These are phyloP conservation scores for Xerocomellus dryophilus DNA, from an alignment of 768 basidiomycete species.

Conservation along the genomic window DNA sequence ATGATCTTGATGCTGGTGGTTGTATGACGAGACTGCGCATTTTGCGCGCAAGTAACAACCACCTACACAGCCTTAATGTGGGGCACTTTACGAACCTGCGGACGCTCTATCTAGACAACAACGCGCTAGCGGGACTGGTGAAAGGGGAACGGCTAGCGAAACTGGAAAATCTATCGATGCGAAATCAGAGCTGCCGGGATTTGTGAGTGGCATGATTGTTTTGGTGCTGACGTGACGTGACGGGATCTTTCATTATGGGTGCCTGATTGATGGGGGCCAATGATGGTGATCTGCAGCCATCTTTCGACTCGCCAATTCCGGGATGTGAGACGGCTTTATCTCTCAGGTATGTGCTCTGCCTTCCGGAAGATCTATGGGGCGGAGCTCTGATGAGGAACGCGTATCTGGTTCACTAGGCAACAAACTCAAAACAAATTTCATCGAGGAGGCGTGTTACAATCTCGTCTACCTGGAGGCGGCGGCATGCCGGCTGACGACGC, in stretches of 20 bases:
- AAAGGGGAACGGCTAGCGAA: slow-evolving; percentile 59
- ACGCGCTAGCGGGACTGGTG: slow-evolving; percentile 50
- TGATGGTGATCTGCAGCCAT: slow-evolving; percentile 38
- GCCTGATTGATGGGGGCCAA: slow-evolving; percentile 35
- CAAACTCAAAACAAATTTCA: slow-evolving; percentile 56
- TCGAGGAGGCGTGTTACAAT: slow-evolving; percentile 79
- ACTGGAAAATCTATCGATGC: slow-evolving; percentile 87
- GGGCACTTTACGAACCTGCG: slow-evolving; percentile 66
- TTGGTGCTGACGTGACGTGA: slow-evolving; percentile 29
- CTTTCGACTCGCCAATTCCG: slow-evolving; percentile 66
- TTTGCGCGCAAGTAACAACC: slow-evolving; percentile 82
- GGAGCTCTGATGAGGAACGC: slow-evolving; percentile 19
- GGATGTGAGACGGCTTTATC: slow-evolving; percentile 91
- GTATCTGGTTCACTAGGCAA: slow-evolving; percentile 55
- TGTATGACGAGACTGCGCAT: slow-evolving; percentile 72
- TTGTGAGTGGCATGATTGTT: slow-evolving; percentile 54
- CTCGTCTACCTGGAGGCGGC: slow-evolving; percentile 91
- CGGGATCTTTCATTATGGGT: slow-evolving; percentile 38
- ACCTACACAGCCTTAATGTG: slow-evolving; percentile 62
- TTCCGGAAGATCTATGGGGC: slow-evolving; percentile 15
- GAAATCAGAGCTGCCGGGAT: slow-evolving; percentile 78
- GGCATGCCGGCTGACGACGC: slow-evolving; percentile 70
- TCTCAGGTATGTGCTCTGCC: slow-evolving; percentile 69
- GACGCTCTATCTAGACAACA: slow-evolving; percentile 92
- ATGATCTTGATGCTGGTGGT: slow-evolving; percentile 49